Conservation (phyloP, 805 yeast species). For the Monosporozyma servazzii region DNA sequence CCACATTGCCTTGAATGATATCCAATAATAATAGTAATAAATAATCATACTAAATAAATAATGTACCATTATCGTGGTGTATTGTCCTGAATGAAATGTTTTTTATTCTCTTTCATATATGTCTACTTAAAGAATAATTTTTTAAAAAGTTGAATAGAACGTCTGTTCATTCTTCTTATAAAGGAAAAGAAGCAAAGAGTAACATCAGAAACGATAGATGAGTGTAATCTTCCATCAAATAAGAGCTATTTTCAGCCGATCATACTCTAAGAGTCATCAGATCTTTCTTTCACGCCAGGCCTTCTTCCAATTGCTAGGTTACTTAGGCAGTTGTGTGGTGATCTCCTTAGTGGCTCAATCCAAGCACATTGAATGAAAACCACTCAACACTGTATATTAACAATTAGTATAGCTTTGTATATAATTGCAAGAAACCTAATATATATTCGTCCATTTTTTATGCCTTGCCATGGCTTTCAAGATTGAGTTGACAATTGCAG, state of each 20-base stretch:
- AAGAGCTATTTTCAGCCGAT: slow-evolving; percentile 26
- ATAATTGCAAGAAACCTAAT: neutral
- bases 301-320: slow-evolving; percentile 29
- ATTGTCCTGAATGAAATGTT: too few species aligned
- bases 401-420: neutral
- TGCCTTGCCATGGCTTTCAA: too few species aligned
- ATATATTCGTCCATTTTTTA: too few species aligned
- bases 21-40: neutral
- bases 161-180: too few species aligned
- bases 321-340: slow-evolving; percentile 27
- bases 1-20: neutral
- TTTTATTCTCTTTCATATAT: neutral
- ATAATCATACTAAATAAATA: neutral
- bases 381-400: neutral
- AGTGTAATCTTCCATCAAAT: slow-evolving; percentile 25
- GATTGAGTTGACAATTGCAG: too few species aligned
- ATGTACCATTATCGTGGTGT: too few species aligned
- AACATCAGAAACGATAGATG: slow-evolving; percentile 7
- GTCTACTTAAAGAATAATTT: neutral
- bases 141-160: neutral
- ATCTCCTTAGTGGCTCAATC: slow-evolving; percentile 27
- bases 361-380: slow-evolving; percentile 5
- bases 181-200: neutral
- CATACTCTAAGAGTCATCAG: slow-evolving; percentile 24
- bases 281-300: slow-evolving; percentile 27